Base-by-base conservation (phyloP, 192 early-diverging fungal species). In the Coemansia sp. region DNA sequence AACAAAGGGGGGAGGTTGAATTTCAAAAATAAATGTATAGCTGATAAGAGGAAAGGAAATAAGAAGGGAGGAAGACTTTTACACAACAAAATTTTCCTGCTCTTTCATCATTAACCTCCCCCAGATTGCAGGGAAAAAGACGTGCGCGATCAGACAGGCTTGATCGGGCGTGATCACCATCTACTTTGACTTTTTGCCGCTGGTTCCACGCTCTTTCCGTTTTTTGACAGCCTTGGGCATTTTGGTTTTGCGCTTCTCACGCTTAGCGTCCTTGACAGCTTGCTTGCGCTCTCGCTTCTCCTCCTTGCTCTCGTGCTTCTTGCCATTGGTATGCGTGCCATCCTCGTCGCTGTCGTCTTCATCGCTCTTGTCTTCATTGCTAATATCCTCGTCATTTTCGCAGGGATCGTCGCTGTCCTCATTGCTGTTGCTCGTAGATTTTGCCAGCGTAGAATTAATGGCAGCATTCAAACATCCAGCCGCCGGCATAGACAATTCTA, bases 221-320 rank as follows among this genome's bases (percentile, higher is more conserved):
- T 97, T 99, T 78, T 99, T 99, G 75, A 95, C 93, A 16, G 92
- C 88, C 81, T 99, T 99, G 24, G 97, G 95, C 16, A 96, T 89
- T 84, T 99, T 99, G 71, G 84, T 87, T 72, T 98, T 96, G 72
- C 97, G 85, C 73, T 92, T 92, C 69, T 97, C 95, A 44, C 94
- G 90, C 45, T 90, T 92, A 60, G 89, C 92, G 52, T 99, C 97
- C 77, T 96, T 99, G 23, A 86, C 86, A 10, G 87, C 87, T 55
- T 88, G 85, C 72, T 99, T 97, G 51, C 93, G 90, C 64, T 92
- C 92, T 66, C 91, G 93, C 82, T 97, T 97, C 2, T 86, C 86
- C 5, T 96, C 91, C 83, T 92, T 94, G 70, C 92, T 93, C 64
- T 96, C 94, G 69, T 90, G 84, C 67, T 89, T 87, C 67, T 94